phyloP scores from a whole-genome alignment of 1,284 basidiomycete genomes.

The Ceratobasidium sp. region DNA sequence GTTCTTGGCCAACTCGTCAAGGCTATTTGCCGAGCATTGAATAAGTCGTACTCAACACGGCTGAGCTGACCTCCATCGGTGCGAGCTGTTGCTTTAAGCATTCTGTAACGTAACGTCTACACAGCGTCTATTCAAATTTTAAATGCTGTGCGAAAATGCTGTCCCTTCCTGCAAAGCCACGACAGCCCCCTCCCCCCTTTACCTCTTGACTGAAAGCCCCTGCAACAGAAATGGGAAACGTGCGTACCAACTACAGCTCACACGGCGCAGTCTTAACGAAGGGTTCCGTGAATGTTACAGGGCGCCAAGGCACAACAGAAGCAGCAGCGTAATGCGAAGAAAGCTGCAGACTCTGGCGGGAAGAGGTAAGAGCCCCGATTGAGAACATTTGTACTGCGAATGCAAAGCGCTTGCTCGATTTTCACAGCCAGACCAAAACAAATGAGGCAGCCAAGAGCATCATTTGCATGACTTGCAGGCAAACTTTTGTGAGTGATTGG shows the following conservation, averaged over 20 bases:
- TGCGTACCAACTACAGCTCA: slow-evolving; percentile 46
- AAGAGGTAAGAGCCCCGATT: slow-evolving; percentile 60
- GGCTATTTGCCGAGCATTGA: too few species aligned
- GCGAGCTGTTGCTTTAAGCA: background rate
- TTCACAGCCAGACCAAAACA: slow-evolving; percentile 69
- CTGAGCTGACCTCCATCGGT: too few species aligned
- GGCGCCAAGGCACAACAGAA: slow-evolving; percentile 87
- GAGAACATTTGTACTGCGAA: background rate
- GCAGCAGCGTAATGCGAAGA: slow-evolving; percentile 76
- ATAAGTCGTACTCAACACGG: too few species aligned
- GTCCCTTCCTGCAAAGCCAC: slow-evolving; percentile 18
- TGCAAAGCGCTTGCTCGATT: background rate
- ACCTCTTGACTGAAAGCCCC: background rate
- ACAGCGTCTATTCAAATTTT: slow-evolving; percentile 40
- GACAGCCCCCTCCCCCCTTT: slow-evolving; percentile 5
- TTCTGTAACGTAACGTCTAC: slow-evolving; percentile 34
- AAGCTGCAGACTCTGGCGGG: slow-evolving; percentile 58
- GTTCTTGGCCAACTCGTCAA: too few species aligned
- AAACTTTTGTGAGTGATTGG: slow-evolving; percentile 74
- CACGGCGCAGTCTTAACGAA: background rate
- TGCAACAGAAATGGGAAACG: slow-evolving; percentile 54
- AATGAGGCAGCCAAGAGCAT: slow-evolving; percentile 85
- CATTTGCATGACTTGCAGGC: slow-evolving; percentile 75
- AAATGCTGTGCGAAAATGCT: slow-evolving; percentile 33
- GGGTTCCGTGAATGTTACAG: slow-evolving; percentile 58